These are phyloP conservation scores for Tetracentron sinense DNA, from an alignment of 164 flowering plant genomes.

Conservation along the genomic window DNA sequence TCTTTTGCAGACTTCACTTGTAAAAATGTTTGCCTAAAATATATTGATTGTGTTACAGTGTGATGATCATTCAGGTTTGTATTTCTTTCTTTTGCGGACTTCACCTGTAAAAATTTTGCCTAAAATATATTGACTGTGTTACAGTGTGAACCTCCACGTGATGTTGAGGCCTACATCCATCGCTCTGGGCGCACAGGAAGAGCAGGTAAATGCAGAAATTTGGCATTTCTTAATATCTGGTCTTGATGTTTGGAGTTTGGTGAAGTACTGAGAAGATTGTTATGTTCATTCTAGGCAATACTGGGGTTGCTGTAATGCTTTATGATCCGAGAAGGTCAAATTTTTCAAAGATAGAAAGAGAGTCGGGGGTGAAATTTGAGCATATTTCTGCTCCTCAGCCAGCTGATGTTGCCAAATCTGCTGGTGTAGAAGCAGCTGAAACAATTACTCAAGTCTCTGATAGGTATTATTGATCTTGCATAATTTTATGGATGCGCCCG, in stretches of 20 bases:
- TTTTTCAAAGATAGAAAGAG: slow-evolving; percentile 72
- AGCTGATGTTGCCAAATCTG: slow-evolving; percentile 80
- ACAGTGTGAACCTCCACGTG: slow-evolving; percentile 97
- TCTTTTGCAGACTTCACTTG: neutral
- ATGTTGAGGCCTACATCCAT: slow-evolving; percentile 95
- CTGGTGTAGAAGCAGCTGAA: slow-evolving; percentile 76
- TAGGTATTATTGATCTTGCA: slow-evolving; percentile 44
- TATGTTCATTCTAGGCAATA: slow-evolving; percentile 46
- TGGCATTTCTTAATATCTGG: neutral
- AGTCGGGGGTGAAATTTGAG: slow-evolving; percentile 93
- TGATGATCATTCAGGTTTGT: slow-evolving; percentile 84
- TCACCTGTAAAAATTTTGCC: neutral
- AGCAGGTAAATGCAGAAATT: slow-evolving; percentile 51
- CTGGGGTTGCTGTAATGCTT: slow-evolving; percentile 92
- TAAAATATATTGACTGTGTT: slow-evolving; percentile 9
- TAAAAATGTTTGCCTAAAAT: too few relatives aligned
- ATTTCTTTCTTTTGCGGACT: neutral
- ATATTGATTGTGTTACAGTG: too few relatives aligned
- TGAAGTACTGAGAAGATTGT: neutral
- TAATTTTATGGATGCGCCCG: neutral
- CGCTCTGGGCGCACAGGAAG: slow-evolving; percentile 98
- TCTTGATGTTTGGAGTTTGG: slow-evolving; percentile 3
- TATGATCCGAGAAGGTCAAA: slow-evolving; percentile 79
- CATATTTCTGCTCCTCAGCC: slow-evolving; percentile 84
- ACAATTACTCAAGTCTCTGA: slow-evolving; percentile 61